Percentiles rank a stretch among this genome's conserved stretches.
phyloP scores from a whole-genome alignment of 2,329 filamentous ascomycete genomes.

The Nigrospora oryzae region DNA sequence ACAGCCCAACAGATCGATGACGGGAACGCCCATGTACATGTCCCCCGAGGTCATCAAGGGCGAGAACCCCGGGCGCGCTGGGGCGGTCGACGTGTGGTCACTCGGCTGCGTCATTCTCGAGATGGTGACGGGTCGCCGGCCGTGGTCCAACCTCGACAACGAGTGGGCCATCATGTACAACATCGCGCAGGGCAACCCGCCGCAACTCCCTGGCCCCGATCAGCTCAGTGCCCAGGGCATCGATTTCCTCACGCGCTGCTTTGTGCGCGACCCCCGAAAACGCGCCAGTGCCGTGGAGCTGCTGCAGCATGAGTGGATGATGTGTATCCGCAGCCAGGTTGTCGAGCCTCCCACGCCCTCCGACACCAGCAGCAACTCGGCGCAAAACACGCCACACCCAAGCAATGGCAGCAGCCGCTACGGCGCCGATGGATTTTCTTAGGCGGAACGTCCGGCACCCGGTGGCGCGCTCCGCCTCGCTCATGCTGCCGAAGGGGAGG shows the following conservation, averaged over 20 bases:
- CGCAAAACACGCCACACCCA: slow-evolving; percentile 26
- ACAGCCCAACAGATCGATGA: slow-evolving; percentile 81
- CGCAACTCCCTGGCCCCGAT: slow-evolving; percentile 71
- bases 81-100: slow-evolving; percentile 92
- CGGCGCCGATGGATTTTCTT: slow-evolving; percentile 25
- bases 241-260: slow-evolving; percentile 83
- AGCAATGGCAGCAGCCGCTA: slow-evolving; percentile 17
- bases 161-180: slow-evolving; percentile 99
- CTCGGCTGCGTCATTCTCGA: slow-evolving; percentile 94
- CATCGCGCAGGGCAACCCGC: slow-evolving; percentile 93
- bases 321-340: slow-evolving; percentile 55
- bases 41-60: slow-evolving; percentile 97
- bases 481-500: slow-evolving; percentile 1
- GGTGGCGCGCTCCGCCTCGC: background rate
- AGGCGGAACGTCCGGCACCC: slow-evolving; percentile 7
- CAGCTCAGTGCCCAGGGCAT: slow-evolving; percentile 79
- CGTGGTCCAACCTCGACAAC: slow-evolving; percentile 94
- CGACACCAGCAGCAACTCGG: slow-evolving; percentile 37
- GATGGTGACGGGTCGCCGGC: slow-evolving; percentile 90
- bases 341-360: slow-evolving; percentile 57
- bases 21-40: slow-evolving; percentile 99
- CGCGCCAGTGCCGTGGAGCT: slow-evolving; percentile 79
- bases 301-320: slow-evolving; percentile 88
- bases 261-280: slow-evolving; percentile 72
- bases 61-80: slow-evolving; percentile 69